Evolutionary conservation across 352 stramenopile species (phyloP), one percentile per base, ranked within the genome.

Genomic region (Phytophthora nicotianae): DNA sequence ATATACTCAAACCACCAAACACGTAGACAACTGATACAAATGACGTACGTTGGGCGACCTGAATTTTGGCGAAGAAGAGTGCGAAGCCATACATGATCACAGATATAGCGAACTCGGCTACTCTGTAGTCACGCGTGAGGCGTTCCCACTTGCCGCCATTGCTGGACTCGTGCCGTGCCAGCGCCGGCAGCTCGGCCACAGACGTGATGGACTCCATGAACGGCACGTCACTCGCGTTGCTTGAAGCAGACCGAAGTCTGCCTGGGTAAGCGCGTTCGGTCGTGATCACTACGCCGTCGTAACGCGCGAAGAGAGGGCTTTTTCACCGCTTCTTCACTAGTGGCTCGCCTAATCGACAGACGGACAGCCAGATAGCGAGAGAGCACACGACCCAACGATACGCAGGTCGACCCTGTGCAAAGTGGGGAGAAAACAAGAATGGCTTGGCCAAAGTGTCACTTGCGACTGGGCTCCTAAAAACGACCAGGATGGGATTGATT

Each of bases 161-260:
- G 2, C 37, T 26, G 20, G 49, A 42, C 20, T 52, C 32, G 11
- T 37, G n/a, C 29, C 16, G 32, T 11, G 24, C n/a, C 13, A 65
- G 20, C 19, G 45, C 21, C 19, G 68, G 64, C 14, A 73, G 32
- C 33, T 65, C 68, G 1, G 52, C 20, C 35, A 55, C 38, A 1
- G 68, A 76, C 42, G 64, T 56, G 40, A 65, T 56, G 35, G 64
- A 74, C 37, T 73, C 64, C 68, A 76, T 76, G 42, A 76, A 76
- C 2, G 68, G 64, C 23, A 73, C 54, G 50, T 76, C 68, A 48
- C 58, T 76, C 50, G 55, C 59, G 55, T 62, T 64, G 58, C 68
- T 72, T 17, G 54, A 73, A 33, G 53, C 63, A 52, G 62, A 41
- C 51, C 62, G 53, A 10, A 58, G 38, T 19, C 49, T 48, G 13